Percentiles rank a stretch among this genome's conserved stretches.
Evolutionary conservation across 2,329 filamentous ascomycete genomes (phyloP).

Genomic region (Penicillium sp.): DNA sequence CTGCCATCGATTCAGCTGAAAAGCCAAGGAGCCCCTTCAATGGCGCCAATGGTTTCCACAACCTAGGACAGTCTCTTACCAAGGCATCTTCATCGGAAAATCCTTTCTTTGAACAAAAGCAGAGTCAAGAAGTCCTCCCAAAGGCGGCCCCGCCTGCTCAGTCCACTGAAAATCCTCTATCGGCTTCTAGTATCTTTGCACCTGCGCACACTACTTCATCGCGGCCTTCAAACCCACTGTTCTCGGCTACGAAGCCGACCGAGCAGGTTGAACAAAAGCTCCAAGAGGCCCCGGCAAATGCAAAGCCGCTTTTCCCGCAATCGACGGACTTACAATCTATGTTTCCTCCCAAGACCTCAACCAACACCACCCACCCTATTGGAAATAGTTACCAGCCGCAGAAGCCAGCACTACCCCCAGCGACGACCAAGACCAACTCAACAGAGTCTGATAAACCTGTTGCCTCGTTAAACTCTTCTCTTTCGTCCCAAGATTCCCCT

Average conservation of each 20-base stretch:
- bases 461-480: not conserved
- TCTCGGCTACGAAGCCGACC: not conserved
- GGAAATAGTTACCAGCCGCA: not conserved
- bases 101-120: not conserved
- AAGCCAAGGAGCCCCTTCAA: not conserved
- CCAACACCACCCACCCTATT: not conserved
- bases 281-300: not conserved
- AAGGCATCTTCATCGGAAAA: not conserved
- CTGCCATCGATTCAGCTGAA: not conserved
- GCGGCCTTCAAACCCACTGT: not conserved
- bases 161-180: not conserved
- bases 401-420: not conserved
- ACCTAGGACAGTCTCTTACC: not conserved
- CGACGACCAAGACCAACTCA: not conserved
- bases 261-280: not conserved
- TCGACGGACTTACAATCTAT: not conserved
- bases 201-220: not conserved
- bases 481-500: not conserved
- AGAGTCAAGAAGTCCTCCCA: not conserved
- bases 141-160: not conserved
- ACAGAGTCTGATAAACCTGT: too few species aligned
- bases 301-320: not conserved
- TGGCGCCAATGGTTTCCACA: not conserved
- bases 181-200: not conserved
- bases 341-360: not conserved